phyloP scores from a whole-genome alignment of 768 basidiomycete species.

The Aureoboletus auriporus region DNA sequence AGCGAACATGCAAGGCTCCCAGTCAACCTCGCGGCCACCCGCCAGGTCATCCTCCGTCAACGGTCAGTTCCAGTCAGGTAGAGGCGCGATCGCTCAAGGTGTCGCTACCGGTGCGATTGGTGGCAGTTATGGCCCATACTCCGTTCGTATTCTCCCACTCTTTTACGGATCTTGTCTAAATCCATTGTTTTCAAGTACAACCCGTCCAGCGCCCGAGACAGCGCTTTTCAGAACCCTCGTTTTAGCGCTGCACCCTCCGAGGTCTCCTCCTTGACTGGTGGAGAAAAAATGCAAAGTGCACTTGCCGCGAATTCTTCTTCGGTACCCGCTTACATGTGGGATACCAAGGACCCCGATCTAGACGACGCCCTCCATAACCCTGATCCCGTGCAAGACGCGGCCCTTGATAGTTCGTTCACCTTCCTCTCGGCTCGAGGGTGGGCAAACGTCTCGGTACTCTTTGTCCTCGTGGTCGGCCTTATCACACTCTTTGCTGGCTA shows the following conservation, averaged over 20 bases:
- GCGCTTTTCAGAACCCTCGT: conserved; percentile 46
- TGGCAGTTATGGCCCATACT: conserved; percentile 80
- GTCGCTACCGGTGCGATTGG: conserved; percentile 82
- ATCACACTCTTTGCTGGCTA: conserved; percentile 84
- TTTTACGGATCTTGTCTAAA: neutral
- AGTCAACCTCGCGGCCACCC: conserved; percentile 21
- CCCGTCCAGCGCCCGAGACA: conserved; percentile 38
- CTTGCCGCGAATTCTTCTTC: conserved; percentile 50
- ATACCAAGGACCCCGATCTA: conserved; percentile 74
- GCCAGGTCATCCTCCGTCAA: conserved; percentile 26
- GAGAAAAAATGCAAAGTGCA: conserved; percentile 31
- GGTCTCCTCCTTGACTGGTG: conserved; percentile 35
- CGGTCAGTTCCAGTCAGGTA: conserved; percentile 33
- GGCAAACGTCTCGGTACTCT: conserved; percentile 70
- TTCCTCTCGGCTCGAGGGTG: conserved; percentile 82
- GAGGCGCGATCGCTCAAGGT: conserved; percentile 63
- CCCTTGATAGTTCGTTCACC: conserved; percentile 56
- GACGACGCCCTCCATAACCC: conserved; percentile 92
- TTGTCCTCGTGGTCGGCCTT: conserved; percentile 64
- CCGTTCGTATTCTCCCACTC: conserved; percentile 44
- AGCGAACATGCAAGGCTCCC: conserved; percentile 26
- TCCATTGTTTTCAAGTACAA: conserved; percentile 45
- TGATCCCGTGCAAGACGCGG: conserved; percentile 67
- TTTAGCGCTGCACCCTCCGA: conserved; percentile 57
- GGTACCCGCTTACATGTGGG: conserved; percentile 72